Percentiles rank a stretch among this genome's conserved stretches.
These are phyloP conservation scores for Symbiodinium natans DNA, from an alignment of 73 alveolate genomes.

Conservation along the genomic window DNA sequence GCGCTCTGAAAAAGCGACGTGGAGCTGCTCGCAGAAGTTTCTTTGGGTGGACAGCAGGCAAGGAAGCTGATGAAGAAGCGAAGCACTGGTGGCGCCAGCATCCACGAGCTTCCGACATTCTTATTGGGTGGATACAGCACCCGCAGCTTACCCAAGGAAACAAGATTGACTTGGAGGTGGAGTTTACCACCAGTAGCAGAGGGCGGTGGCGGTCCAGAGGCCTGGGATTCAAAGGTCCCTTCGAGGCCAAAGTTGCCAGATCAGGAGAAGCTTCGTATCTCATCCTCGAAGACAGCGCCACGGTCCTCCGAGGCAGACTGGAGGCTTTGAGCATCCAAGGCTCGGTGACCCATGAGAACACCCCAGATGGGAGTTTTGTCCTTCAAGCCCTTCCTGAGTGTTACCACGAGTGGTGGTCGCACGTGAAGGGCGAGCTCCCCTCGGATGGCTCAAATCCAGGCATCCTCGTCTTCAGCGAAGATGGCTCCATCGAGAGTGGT, in stretches of 20 bases:
- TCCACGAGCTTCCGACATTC: constrained; percentile 54
- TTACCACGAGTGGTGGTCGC: constrained; percentile 35
- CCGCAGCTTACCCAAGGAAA: neutral
- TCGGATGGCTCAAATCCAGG: constrained; percentile 6
- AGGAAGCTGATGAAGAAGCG: constrained; percentile 10
- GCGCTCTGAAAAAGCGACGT: neutral
- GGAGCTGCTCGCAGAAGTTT: constrained; percentile 11
- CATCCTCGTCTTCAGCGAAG: constrained; percentile 47
- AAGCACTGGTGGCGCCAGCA: constrained; percentile 76
- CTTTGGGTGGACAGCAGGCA: constrained; percentile 11
- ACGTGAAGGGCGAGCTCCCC: constrained; percentile 29
- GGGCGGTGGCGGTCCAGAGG: constrained; percentile 68
- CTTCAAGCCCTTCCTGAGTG: constrained; percentile 72
- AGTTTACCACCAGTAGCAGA: neutral
- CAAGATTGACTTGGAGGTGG: constrained; percentile 39
- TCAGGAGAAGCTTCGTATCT: neutral
- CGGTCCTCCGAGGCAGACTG: constrained; percentile 33
- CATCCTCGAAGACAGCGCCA: neutral
- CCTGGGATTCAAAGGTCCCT: constrained; percentile 39
- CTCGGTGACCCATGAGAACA: constrained; percentile 18
- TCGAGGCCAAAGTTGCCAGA: constrained; percentile 32
- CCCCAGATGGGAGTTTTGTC: constrained; percentile 25
- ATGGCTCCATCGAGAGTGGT: constrained; percentile 29
- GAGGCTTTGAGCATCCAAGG: constrained; percentile 49
- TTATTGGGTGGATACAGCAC: constrained; percentile 50